A percentile compares a stretch with the other conserved stretches of the same genome.
Conservation (phyloP, 2,329 filamentous ascomycete species). For the Trichoderma citrinoviride region DNA sequence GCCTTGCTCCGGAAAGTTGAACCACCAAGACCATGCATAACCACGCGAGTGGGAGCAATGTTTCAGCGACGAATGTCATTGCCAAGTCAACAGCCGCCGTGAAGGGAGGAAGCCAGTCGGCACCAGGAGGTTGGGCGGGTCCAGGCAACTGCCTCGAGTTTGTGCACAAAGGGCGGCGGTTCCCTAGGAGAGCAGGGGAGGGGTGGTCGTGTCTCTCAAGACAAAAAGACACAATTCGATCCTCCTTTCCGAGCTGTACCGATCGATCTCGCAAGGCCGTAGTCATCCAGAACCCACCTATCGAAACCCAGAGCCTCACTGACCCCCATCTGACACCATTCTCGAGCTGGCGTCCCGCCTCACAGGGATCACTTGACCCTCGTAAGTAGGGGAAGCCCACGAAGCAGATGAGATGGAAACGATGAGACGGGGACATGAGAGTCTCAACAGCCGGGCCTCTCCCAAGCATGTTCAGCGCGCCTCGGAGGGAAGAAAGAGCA, state of each 20-base stretch:
- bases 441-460: not conserved
- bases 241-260: not conserved
- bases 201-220: not conserved
- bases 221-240: not conserved
- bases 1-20: not conserved
- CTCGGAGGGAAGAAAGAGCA: not conserved
- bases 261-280: not conserved
- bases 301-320: not conserved
- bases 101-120: conserved; percentile 10
- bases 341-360: not conserved
- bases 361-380: conserved; percentile 8
- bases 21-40: not conserved
- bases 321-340: not conserved
- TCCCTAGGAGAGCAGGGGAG: not conserved
- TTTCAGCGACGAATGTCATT: conserved; percentile 29
- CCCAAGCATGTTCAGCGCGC: conserved; percentile 11
- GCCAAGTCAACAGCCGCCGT: conserved; percentile 27
- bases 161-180: conserved; percentile 1
- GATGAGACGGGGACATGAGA: not conserved
- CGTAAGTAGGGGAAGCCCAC: not conserved
- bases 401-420: not conserved
- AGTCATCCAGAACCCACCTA: not conserved
- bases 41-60: conserved; percentile 14
- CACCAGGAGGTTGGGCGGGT: conserved; percentile 2
- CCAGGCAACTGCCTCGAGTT: not conserved